These are phyloP conservation scores for Tetradesmus obliquus DNA, from an alignment of 139 green algal genomes.

Conservation along the genomic window DNA sequence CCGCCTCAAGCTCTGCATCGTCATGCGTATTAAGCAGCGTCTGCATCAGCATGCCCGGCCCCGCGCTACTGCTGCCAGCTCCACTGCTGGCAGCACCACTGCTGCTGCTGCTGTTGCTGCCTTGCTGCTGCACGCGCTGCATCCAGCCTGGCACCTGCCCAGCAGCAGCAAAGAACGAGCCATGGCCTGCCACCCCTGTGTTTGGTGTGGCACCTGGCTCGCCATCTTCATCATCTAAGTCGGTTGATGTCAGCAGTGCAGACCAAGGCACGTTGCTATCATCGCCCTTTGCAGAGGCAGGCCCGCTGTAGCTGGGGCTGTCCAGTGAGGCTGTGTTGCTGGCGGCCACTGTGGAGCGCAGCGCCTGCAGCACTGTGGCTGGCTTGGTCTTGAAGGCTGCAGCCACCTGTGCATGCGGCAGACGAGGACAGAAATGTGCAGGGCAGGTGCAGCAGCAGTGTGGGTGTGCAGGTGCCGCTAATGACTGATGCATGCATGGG, in stretches of 20 bases:
- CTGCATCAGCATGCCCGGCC: not conserved
- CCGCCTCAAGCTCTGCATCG: not conserved
- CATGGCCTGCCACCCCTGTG: not conserved
- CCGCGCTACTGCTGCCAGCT: not conserved
- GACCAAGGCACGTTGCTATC: not conserved
- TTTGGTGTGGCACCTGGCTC: not conserved
- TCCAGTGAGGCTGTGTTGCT: not conserved
- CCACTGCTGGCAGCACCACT: not conserved
- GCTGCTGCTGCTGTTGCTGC: not conserved
- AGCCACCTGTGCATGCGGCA: not conserved
- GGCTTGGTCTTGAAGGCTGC: not conserved
- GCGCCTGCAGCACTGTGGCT: not conserved
- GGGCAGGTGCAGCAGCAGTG: too few species aligned
- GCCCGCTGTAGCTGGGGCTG: not conserved
- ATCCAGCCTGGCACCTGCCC: conserved; percentile 11
- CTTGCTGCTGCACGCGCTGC: not conserved
- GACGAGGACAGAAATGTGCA: too few species aligned
- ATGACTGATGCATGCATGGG: not conserved
- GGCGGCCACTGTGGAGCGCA: not conserved
- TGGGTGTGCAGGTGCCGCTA: not conserved
- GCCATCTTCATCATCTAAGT: conserved; percentile 10
- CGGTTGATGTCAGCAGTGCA: conserved; percentile 10
- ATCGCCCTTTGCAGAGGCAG: not conserved
- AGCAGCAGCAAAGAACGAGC: conserved; percentile 5
- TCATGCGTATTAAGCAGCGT: not conserved